Base-by-base conservation (phyloP, 2,329 filamentous ascomycete species). In the Diaporthe sp. region DNA sequence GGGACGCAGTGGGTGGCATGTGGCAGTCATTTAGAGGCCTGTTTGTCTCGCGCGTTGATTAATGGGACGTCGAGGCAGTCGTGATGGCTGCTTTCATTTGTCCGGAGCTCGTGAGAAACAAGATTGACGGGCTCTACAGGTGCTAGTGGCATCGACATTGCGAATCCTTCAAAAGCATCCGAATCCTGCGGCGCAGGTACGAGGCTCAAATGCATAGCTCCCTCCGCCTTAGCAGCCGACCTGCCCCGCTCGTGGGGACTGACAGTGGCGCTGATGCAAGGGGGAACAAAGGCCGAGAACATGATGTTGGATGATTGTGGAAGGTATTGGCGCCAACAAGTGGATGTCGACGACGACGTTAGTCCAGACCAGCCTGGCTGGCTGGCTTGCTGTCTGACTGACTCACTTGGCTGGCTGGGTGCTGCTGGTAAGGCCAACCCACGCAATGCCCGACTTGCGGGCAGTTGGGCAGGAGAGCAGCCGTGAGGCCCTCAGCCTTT, bases 101-200 rank as follows among this genome's bases (percentile, higher is more conserved):
- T 65, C 71, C 39, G 34, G 49, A 57, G 22, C 71, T 15, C 49
- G 47, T 73, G 57, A 53, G 58, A 72, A 73, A 73, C 71, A 73
- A 73, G 71, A 73, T 73, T 73, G 39, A 63, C 58, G 71, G 71
- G 25, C 51, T 61, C 49, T 51, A 51, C 49, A 25, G n/a, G 71
- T n/a, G 58, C 34, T 65, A 73, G 71, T 67, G 71, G 34, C 58
- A 55, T 57, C 58, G 58, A 65, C n/a, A 65, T 44, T 44, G 47
- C 37, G 58, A 73, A 72, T 73, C 71, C 71, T 73, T 65, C 58
- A 44, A 37, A 73, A 65, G 39, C 34, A 55, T 73, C 71, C 25
- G 71, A 65, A 73, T 73, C 71, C 58, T 73, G 61, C 71, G 71
- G 71, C 71, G 58, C 71, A 73, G 71, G 71, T 73, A 73, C 71